These are phyloP conservation scores for Paulownia fortunei DNA, from an alignment of 257 asterid species.

Conservation along the genomic window DNA sequence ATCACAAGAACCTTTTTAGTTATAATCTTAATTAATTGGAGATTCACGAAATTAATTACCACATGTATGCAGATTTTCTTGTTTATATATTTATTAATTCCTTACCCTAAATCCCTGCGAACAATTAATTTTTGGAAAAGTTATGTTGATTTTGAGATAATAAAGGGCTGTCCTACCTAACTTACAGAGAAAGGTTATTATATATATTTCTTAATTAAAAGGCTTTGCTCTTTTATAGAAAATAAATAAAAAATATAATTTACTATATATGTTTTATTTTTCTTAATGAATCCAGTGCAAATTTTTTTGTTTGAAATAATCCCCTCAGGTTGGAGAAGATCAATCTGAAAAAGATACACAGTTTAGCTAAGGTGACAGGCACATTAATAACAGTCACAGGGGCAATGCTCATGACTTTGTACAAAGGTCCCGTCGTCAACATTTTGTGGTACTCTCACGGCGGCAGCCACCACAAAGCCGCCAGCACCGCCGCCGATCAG, in stretches of 20 bases:
- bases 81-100: background rate
- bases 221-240: too few species aligned
- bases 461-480: conserved; percentile 42
- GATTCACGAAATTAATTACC: background rate
- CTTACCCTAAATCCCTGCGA: too few species aligned
- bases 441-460: conserved; percentile 54
- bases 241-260: too few species aligned
- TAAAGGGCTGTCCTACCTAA: too few species aligned
- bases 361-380: conserved; percentile 82
- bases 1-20: background rate
- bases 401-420: conserved; percentile 94
- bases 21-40: background rate
- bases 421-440: conserved; percentile 77
- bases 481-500: conserved; percentile 39
- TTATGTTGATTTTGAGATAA: too few species aligned
- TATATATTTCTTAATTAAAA: too few species aligned
- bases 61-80: background rate
- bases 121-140: too few species aligned
- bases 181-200: too few species aligned
- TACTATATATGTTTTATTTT: background rate
- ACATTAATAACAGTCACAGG: conserved; percentile 75
- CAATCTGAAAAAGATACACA: conserved; percentile 53
- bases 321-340: conserved; percentile 73
- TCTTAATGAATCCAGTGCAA: background rate
- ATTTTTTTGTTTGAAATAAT: background rate